phyloP scores from a whole-genome alignment of 2,329 filamentous ascomycete species.

The Cercospora sp. region DNA sequence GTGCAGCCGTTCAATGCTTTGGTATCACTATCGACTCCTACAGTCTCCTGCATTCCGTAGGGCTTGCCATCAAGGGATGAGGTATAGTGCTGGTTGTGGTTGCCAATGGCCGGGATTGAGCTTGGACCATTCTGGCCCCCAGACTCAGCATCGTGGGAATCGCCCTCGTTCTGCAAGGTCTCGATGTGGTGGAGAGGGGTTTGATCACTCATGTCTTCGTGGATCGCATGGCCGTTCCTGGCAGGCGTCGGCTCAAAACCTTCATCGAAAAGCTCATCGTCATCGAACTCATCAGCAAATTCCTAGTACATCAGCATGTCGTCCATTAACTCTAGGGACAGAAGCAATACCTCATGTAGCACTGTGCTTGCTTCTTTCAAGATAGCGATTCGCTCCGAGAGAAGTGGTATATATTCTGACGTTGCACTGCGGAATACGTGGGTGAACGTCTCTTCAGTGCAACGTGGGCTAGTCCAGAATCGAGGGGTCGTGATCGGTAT shows the following conservation, averaged over 20 bases:
- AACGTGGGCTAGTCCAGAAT: conserved; percentile 67
- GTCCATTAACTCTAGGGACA: neutral
- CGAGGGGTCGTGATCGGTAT: conserved; percentile 86
- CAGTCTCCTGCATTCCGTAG: neutral
- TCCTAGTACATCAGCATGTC: conserved; percentile 22
- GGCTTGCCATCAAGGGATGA: neutral
- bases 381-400: conserved; percentile 74
- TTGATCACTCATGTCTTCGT: neutral
- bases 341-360: conserved; percentile 46
- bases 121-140: neutral
- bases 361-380: conserved; percentile 80
- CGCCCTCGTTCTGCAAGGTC: neutral
- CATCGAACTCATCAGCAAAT: conserved; percentile 18
- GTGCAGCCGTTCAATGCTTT: neutral
- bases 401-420: conserved; percentile 80
- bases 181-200: neutral
- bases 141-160: neutral
- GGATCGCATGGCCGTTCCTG: neutral
- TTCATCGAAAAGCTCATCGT: conserved; percentile 15
- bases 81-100: neutral
- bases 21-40: neutral
- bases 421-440: conserved; percentile 86
- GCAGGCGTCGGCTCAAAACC: neutral
- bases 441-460: conserved; percentile 69
- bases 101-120: neutral